Base-by-base conservation (phyloP, 768 basidiomycete species). In the Botryobasidium botryosum region DNA sequence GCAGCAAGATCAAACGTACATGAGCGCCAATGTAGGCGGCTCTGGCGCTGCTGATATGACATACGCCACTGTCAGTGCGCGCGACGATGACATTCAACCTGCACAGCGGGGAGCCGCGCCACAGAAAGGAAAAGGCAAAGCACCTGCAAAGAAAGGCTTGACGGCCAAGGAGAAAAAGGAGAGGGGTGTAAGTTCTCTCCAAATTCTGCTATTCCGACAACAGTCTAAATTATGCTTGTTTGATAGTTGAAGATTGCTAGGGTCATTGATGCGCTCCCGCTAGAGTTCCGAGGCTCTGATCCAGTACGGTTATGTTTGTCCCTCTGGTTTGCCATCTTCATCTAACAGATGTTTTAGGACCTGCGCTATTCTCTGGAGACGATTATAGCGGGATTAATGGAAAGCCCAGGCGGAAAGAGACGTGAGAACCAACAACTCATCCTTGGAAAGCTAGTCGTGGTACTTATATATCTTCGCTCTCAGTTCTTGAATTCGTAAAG, bases 271-370 rank as follows among this genome's bases (percentile, higher is more conserved):
- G 74, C 71, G 44, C 65, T 94, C 29, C 90, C 90, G 0, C 68
- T 94, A 10, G 90, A 92, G 60, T 94, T 88, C 57, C 72, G 90
- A 20, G 90, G 88, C 6, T 79, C 68, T 51, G 86, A 92, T 61
- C 79, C 82, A 2, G 86, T 85, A n/a, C n/a, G n/a, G n/a, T n/a
- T n/a, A 45, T 25, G 18, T 31, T 50, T 42, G 40, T 46, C 29
- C 23, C 10, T 20, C 3, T 17, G 27, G 35, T 44, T 31, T 28
- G 13, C 2, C 26, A 29, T 27, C 10, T 26, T 20, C 13, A 42
- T 42, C 25, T 25, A 23, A 42, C 28, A 15, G n/a, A n/a, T 13
- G 27, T 12, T 39, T 6, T 51, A 88, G 79, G 72, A 68, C 44
- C 64, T 88, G 32, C 75, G 85, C 23, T 68, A 75, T 33, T 74